phyloP scores from a whole-genome alignment of 2,329 filamentous ascomycete genomes.

The Fusarium veterinarium region DNA sequence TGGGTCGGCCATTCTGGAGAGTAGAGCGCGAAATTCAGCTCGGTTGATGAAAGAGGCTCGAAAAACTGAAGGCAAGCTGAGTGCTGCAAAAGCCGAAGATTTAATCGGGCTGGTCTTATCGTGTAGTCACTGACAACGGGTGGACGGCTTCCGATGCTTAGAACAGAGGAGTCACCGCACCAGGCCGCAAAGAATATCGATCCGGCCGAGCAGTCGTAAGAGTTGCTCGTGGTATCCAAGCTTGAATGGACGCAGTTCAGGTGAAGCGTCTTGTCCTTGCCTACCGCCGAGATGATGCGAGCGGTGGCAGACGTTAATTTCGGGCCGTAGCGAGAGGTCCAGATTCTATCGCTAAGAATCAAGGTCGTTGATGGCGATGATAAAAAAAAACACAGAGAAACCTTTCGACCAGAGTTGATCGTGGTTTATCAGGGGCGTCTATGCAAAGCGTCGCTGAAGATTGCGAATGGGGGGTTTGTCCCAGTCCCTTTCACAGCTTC shows the following conservation, averaged over 20 bases:
- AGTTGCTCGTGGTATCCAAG: constrained; percentile 21
- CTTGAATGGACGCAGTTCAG: constrained; percentile 1
- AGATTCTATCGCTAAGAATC: constrained; percentile 3
- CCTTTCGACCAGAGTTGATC: constrained; percentile 13
- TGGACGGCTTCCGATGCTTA: constrained; percentile 5
- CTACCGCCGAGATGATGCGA: constrained; percentile 8
- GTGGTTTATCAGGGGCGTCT: constrained; percentile 24
- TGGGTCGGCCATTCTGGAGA: constrained; percentile 66
- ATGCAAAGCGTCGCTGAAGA: constrained; percentile 35
- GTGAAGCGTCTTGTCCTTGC: constrained; percentile 15
- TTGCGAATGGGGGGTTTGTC: constrained; percentile 24
- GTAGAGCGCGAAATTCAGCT: constrained; percentile 5
- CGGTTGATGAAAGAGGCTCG: background rate
- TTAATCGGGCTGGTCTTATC: constrained; percentile 29
- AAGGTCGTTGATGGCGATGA: constrained; percentile 14
- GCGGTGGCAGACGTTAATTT: constrained; percentile 10
- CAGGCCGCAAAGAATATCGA: constrained; percentile 14
- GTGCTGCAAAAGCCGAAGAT: constrained; percentile 19
- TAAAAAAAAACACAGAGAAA: constrained; percentile 2
- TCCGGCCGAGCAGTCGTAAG: constrained; percentile 12
- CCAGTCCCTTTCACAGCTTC: constrained; percentile 39
- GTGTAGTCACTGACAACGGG: constrained; percentile 20
- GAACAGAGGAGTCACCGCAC: background rate
- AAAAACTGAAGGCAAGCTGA: constrained; percentile 1
- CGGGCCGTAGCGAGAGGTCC: constrained; percentile 13